Evolutionary conservation across 176 grass and related monocot genomes (phyloP), one percentile per base, ranked within the genome.

Genomic region (Luzula sylvatica): DNA sequence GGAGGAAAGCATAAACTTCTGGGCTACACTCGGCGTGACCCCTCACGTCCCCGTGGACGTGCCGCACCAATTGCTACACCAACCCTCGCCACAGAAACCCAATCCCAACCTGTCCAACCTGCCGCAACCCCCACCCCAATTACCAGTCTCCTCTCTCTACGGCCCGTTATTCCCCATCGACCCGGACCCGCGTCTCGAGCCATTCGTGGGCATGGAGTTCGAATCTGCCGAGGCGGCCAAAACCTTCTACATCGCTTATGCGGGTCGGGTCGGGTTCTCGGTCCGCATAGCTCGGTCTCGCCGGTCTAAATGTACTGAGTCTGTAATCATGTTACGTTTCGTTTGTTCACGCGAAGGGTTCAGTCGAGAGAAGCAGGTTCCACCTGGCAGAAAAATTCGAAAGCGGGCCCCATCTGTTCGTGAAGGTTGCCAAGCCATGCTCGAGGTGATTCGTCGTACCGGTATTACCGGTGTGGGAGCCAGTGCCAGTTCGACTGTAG

Each of bases 1-100:
- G 70, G 92, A 98, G 11, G 92, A 98, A 40, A 98, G 68, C 72
- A 98, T 98, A 71, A 90, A 86, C 59, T 98, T 98, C 71, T 98
- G 85, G 85, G 77, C 81, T 2, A 83, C 81, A 11, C 81, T 98
- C 15, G 92, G 81, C 4, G 78, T 95, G 46, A 84, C 79, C 66
- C 70, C 88, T 47, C 73, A 84, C 65, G 83, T 72, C 70, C 79
- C 64, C 20, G 74, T 80, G 3, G 92, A 98, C 54, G 61, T 67
- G 43, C 47, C 65, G 20, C 69, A 73, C 67, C 80, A 87, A 56
- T 68, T 81, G 59, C 29, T 50, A 23, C 71, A 77, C 25, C 87
- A 74, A 50, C 22, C 40, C 49, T 3, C 51, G 45, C 19, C 66
- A 65, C 50, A 71, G 28, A 67, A 78, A 61, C 67, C 71, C 14